A percentile compares a stretch with the other conserved stretches of the same genome.
phyloP scores from a whole-genome alignment of 345 rosid genomes.

The Heritiera littoralis region DNA sequence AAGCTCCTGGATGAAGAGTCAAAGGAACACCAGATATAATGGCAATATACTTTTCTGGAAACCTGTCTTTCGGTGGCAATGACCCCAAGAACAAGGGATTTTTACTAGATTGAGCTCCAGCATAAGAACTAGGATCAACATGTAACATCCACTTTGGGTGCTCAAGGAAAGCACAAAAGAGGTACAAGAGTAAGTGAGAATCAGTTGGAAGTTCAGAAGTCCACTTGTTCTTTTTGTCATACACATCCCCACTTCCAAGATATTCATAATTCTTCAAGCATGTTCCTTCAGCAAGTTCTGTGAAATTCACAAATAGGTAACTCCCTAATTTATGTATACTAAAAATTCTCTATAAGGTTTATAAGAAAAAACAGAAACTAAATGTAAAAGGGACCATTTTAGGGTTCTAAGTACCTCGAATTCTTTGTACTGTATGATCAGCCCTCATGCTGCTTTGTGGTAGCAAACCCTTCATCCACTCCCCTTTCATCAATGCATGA shows the following conservation, averaged over 20 bases:
- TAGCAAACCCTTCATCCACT: constrained; percentile 87
- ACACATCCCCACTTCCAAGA: constrained; percentile 63
- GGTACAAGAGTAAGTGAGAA: constrained; percentile 82
- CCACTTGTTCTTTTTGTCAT: constrained; percentile 70
- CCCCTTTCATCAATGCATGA: constrained; percentile 84
- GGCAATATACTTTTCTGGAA: constrained; percentile 87
- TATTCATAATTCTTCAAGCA: constrained; percentile 90
- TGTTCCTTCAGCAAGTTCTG: constrained; percentile 91
- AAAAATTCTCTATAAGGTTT: not conserved
- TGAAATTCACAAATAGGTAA: constrained; percentile 19
- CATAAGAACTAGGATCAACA: constrained; percentile 78
- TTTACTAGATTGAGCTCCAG: constrained; percentile 84
- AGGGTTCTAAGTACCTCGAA: constrained; percentile 52
- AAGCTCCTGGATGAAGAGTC: constrained; percentile 85
- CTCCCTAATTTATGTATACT: not conserved
- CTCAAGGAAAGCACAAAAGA: constrained; percentile 92
- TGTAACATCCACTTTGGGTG: constrained; percentile 98
- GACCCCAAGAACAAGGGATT: constrained; percentile 77
- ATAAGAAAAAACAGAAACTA: not conserved
- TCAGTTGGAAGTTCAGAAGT: constrained; percentile 82
- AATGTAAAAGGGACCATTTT: constrained; percentile 3
- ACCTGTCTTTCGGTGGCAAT: constrained; percentile 85
- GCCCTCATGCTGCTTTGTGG: constrained; percentile 75
- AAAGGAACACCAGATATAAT: constrained; percentile 69
- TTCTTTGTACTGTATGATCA: constrained; percentile 73